Evolutionary conservation across 2,329 filamentous ascomycete species (phyloP).

Genomic region (Chaetomium globosum): DNA sequence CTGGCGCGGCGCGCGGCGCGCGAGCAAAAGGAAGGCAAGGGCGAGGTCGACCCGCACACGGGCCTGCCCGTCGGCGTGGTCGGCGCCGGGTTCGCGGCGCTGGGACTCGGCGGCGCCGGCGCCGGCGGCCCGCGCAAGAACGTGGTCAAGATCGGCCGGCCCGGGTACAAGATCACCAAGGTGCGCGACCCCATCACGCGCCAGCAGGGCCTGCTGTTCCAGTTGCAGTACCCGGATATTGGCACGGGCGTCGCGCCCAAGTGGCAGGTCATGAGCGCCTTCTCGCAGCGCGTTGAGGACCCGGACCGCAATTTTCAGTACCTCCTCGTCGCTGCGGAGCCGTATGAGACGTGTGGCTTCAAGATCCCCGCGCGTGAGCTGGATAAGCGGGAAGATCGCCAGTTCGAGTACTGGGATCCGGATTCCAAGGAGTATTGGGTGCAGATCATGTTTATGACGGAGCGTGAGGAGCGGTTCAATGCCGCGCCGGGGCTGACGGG

Average conservation of each 20-base stretch:
- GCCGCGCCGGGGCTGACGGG: constrained; percentile 63
- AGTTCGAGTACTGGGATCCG: constrained; percentile 93
- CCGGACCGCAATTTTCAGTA: constrained; percentile 95
- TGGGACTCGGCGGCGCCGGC: constrained; percentile 55
- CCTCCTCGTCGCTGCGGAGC: constrained; percentile 89
- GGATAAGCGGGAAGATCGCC: constrained; percentile 82
- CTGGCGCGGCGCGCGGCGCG: constrained; percentile 92
- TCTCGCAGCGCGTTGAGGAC: constrained; percentile 92
- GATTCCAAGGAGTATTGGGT: constrained; percentile 98
- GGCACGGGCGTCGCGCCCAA: constrained; percentile 73
- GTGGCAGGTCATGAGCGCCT: constrained; percentile 96
- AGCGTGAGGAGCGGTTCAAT: constrained; percentile 87
- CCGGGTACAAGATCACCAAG: constrained; percentile 98
- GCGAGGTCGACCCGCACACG: constrained; percentile 68
- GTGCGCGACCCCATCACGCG: constrained; percentile 83
- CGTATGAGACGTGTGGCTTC: constrained; percentile 96
- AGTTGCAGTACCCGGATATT: constrained; percentile 94
- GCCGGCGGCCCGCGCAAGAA: constrained; percentile 68
- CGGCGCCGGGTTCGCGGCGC: constrained; percentile 63
- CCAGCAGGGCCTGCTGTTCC: constrained; percentile 91
- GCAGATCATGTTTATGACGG: constrained; percentile 97
- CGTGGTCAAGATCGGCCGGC: constrained; percentile 89
- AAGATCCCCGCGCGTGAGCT: constrained; percentile 94
- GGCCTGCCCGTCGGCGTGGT: constrained; percentile 74
- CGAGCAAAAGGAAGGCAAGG: constrained; percentile 85